Base-by-base conservation (phyloP, 1,284 basidiomycete genomes). In the Cutaneotrichosporon mucoides region DNA sequence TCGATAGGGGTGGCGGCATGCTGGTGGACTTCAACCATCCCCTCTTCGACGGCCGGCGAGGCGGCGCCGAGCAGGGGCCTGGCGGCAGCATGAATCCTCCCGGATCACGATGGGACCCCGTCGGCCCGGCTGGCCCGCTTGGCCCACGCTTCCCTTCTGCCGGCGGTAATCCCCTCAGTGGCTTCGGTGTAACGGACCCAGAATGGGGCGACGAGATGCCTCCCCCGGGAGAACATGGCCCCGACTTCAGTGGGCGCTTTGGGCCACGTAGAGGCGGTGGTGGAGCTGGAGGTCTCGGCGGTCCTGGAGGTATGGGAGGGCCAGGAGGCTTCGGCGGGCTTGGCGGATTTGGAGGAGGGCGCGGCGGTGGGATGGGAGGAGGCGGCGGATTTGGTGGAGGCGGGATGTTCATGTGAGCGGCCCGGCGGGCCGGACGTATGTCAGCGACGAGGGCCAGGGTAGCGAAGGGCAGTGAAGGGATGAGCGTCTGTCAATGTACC, bases 101-200 rank as follows among this genome's bases (percentile, higher is more conserved):
- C 0, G 82, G 82, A 0, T 79, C 81, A 10, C 65, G 82, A n/a
- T 83, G 82, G 73, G 82, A 83, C 65, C 82, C 82, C 0, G 77
- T 83, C 6, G 80, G 79, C 13, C 81, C 81, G 10, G 69, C 65
- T 7, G 69, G 57, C 6, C 48, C 56, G 11, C 47, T 49, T 8
- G 63, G 63, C 1, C 50, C 59, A 0, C 59, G 63, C 11, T 66
- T 63, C 57, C 63, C 49, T 6, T 61, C 70, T 37, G 57, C 66
- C 7, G 71, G 71, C 2, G 64, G 69, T 7, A 75, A 76, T 60
- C 75, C 73, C 10, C 58, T 75, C 11, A 67, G 69, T 16, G 72
- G 73, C 7, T 60, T 65, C 35, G 76, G 75, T 5, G 47, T 63
- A 12, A 67, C 69, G n/a, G 75, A 76, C 66, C 63, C 66, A 34